phyloP scores from a whole-genome alignment of 306 rosid species.

The Cicer chorassanicum region DNA sequence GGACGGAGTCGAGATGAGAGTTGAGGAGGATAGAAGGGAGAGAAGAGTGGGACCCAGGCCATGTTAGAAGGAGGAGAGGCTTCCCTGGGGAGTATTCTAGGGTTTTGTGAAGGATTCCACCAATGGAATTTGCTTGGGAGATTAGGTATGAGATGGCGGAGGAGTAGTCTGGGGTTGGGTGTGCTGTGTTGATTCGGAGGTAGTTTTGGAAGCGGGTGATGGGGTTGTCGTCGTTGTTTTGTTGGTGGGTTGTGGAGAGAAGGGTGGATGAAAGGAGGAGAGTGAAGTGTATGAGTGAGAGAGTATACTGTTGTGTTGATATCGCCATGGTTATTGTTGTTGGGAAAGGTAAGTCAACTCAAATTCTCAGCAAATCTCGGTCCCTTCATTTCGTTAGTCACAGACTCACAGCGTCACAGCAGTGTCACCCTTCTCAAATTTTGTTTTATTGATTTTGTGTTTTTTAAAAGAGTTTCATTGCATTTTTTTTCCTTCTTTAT shows the following conservation, averaged over 20 bases:
- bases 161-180: constrained; percentile 77
- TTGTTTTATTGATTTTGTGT: too few relatives aligned
- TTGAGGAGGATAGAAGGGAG: constrained; percentile 84
- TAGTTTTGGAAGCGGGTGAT: constrained; percentile 79
- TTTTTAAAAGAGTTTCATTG: too few relatives aligned
- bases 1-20: constrained; percentile 95
- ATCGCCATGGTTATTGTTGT: constrained; percentile 12
- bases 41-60: constrained; percentile 76
- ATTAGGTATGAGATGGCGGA: constrained; percentile 77
- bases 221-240: constrained; percentile 50
- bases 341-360: neutral
- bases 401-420: too few relatives aligned
- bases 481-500: too few relatives aligned
- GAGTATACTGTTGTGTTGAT: neutral
- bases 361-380: neutral
- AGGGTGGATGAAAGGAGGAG: neutral
- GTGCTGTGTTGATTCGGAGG: constrained; percentile 84
- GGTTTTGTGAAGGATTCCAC: constrained; percentile 52
- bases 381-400: too few relatives aligned
- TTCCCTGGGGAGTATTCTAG: constrained; percentile 62
- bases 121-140: constrained; percentile 56
- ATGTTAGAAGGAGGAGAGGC: constrained; percentile 79
- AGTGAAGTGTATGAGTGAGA: neutral
- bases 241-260: neutral
- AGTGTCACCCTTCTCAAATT: too few relatives aligned